Evolutionary conservation across 345 rosid species (phyloP), one percentile per base, ranked within the genome.

Genomic region (Microcos paniculata): DNA sequence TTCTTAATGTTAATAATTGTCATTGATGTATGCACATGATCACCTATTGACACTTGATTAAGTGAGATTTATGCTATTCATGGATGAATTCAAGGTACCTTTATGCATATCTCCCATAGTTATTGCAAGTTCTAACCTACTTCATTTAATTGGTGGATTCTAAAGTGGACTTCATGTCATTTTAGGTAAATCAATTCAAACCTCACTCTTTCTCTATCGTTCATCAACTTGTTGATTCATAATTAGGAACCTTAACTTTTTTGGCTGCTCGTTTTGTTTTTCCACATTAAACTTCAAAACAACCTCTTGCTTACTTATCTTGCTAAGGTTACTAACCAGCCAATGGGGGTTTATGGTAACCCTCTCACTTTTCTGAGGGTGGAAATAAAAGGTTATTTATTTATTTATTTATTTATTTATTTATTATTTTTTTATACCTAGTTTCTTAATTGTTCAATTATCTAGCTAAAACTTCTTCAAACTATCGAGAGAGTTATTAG

Each of bases 111-210:
- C 38, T 35, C 45, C 11, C n/a, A 15, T 15, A 48, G 14, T 15
- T 53, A 53, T 53, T 53, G 57, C 8, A 53, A 53, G 57, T 23
- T 56, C 28, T 24, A 65, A 65, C 46, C 70, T n/a, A 65, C 70
- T 40, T 62, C 43, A 62, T 18, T 33, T 40, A 63, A 63, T 63
- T 63, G 69, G 48, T 63, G 28, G 45, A 19, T 15, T 30, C 18
- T 30, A 42, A 46, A 14, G 6, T 18, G 23, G 19, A 52, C 14
- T 46, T 1, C 52, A 48, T 30, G 63, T 28, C 9, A 59, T 28
- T 14, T 14, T 28, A 59, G 38, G 12, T 1, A 26, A 24, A 4
- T 28, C 62, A 26, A 13, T 13, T 28, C 63, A 28, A 58, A 31
- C 5, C 18, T 58, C 63, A 26, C 10, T 58, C 8, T 13, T 26